Evolutionary conservation across 192 early-diverging fungal genomes (phyloP).

Genomic region (Lobosporangium transversale): DNA sequence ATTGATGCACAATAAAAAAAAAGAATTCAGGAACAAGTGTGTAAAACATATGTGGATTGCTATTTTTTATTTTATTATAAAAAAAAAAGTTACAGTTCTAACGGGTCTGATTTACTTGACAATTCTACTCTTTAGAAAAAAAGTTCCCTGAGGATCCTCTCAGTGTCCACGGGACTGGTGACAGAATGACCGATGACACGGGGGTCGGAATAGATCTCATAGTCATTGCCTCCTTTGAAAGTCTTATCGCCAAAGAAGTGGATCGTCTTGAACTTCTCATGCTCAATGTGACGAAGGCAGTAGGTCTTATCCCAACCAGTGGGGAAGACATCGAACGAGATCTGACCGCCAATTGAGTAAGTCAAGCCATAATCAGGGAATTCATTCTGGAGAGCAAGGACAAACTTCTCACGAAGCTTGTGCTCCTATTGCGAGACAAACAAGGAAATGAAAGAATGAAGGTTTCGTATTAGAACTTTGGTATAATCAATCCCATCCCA

Average conservation of each 20-base stretch:
- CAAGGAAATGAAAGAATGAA: no score
- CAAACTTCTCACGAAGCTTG: constrained; percentile 88
- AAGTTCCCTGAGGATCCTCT: constrained; percentile 80
- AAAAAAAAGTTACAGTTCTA: no score
- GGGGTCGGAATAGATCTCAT: constrained; percentile 91
- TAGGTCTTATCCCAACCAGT: constrained; percentile 99
- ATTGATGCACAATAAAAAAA: not conserved
- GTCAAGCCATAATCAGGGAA: constrained; percentile 90
- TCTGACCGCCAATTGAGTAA: constrained; percentile 98
- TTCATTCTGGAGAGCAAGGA: constrained; percentile 78
- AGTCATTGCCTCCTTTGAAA: constrained; percentile 97
- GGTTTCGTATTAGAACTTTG: no score
- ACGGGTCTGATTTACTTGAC: no score
- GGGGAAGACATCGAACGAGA: constrained; percentile 99
- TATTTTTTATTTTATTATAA: not conserved
- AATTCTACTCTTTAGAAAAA: no score
- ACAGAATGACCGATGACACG: constrained; percentile 87
- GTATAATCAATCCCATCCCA: no score
- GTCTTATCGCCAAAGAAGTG: constrained; percentile 99
- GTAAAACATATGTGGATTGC: no score
- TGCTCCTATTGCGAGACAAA: constrained; percentile 63
- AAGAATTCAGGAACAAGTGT: not conserved
- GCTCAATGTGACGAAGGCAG: constrained; percentile 89
- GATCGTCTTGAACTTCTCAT: constrained; percentile 87
- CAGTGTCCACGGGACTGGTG: constrained; percentile 84